Conservation (phyloP, 352 stramenopile species). For the Thraustochytrium sp. region DNA sequence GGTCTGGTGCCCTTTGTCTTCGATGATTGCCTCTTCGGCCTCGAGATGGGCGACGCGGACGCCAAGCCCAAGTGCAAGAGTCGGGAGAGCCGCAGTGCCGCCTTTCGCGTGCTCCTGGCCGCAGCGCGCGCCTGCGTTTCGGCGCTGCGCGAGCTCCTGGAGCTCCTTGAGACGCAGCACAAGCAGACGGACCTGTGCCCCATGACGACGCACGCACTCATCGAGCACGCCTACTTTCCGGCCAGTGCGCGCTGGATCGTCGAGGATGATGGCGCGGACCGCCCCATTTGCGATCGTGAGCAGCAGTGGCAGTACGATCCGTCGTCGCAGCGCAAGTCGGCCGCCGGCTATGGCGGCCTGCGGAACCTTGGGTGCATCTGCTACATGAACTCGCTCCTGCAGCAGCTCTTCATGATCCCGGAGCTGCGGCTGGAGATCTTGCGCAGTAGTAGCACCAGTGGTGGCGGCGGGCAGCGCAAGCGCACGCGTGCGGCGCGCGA, state of each 20-base stretch:
- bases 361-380: constrained; percentile 91
- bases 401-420: constrained; percentile 90
- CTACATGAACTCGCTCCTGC: constrained; percentile 89
- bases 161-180: constrained; percentile 11
- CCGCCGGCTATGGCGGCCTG: constrained; percentile 59
- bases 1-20: not conserved
- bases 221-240: not conserved
- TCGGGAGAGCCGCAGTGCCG: not conserved
- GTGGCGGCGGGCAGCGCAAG: too few relatives aligned
- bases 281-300: not conserved
- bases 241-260: not conserved
- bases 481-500: not conserved
- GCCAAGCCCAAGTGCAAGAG: not conserved
- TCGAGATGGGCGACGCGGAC: not conserved
- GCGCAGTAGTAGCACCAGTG: not conserved
- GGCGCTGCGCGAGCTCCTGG: not conserved
- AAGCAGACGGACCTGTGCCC: constrained; percentile 7
- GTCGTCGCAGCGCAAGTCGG: not conserved
- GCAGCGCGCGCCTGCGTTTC: not conserved
- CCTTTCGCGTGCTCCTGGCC: not conserved
- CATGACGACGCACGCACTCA: not conserved
- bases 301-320: constrained; percentile 27
- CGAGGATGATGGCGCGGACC: not conserved
- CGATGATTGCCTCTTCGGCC: not conserved
- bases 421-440: constrained; percentile 77